Percentiles rank a stretch among this genome's conserved stretches.
Conservation (phyloP, 306 rosid species). For the Inga laurina region DNA sequence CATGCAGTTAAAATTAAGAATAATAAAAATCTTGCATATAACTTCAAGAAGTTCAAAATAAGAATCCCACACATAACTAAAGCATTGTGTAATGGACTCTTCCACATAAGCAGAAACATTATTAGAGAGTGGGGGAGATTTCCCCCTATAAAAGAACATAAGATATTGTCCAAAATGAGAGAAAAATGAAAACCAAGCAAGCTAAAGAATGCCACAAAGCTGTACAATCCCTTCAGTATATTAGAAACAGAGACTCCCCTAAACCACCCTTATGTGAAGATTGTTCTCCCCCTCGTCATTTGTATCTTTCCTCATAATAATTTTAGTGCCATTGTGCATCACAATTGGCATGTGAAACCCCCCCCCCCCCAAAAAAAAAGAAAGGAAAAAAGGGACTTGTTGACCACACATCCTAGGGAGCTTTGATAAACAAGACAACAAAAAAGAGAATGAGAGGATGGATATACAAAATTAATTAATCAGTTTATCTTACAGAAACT, state of each 20-base stretch:
- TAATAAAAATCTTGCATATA: slow-evolving; percentile 25
- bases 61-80: slow-evolving; percentile 6
- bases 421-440: background rate
- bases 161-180: background rate
- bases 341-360: background rate
- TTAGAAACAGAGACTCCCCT: background rate
- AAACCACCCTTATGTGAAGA: background rate
- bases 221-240: background rate
- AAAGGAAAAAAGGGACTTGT: background rate
- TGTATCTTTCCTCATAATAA: background rate
- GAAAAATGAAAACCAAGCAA: background rate
- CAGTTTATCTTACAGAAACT: background rate
- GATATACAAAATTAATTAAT: background rate
- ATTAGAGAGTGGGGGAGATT: background rate
- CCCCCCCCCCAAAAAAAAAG: background rate
- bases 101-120: background rate
- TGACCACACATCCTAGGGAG: background rate
- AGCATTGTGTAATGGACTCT: slow-evolving; percentile 11
- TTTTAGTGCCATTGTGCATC: background rate
- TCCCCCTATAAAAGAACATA: background rate
- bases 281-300: background rate
- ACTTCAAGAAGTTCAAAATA: slow-evolving; percentile 19
- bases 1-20: slow-evolving; percentile 36
- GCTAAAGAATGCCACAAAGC: background rate
- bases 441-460: background rate